These are phyloP conservation scores for Lachancea fermentati DNA, from an alignment of 805 yeast species.

Conservation along the genomic window DNA sequence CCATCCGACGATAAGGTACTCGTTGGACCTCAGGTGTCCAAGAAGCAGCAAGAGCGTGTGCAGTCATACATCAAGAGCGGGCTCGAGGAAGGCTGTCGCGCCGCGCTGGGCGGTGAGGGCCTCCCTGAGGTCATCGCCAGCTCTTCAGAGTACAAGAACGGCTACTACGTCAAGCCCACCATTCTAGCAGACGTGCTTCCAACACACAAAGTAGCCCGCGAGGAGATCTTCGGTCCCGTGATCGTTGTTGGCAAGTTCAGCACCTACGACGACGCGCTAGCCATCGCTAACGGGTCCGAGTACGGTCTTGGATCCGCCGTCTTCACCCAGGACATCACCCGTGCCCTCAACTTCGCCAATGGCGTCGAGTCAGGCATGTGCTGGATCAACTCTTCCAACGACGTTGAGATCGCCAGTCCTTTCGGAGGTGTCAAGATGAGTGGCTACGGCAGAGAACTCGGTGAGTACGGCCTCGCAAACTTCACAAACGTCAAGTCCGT, in stretches of 20 bases:
- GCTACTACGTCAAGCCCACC: slow-evolving; percentile 42
- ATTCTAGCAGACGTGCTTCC: slow-evolving; percentile 41
- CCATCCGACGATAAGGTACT: slow-evolving; percentile 39
- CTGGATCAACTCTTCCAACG: slow-evolving; percentile 57
- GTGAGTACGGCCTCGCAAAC: slow-evolving; percentile 55
- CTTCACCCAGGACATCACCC: slow-evolving; percentile 36
- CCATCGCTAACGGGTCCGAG: slow-evolving; percentile 38
- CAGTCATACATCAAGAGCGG: slow-evolving; percentile 44
- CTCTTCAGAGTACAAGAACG: slow-evolving; percentile 20
- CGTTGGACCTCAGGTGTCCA: slow-evolving; percentile 54
- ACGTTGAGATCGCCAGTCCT: slow-evolving; percentile 51
- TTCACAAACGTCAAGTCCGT: slow-evolving; percentile 64
- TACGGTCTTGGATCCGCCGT: slow-evolving; percentile 46
- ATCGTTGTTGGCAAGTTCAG: slow-evolving; percentile 39
- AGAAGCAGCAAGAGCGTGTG: slow-evolving; percentile 43
- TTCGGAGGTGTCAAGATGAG: slow-evolving; percentile 66
- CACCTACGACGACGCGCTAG: slow-evolving; percentile 40
- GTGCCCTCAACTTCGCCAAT: slow-evolving; percentile 38
- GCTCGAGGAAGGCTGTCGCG: slow-evolving; percentile 47
- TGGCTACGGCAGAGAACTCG: slow-evolving; percentile 65
- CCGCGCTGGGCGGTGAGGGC: slow-evolving; percentile 40
- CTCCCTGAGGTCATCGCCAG: slow-evolving; percentile 23
- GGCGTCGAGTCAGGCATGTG: slow-evolving; percentile 44
- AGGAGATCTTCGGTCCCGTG: slow-evolving; percentile 53
- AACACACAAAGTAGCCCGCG: slow-evolving; percentile 39